phyloP scores from a whole-genome alignment of 2,329 filamentous ascomycete genomes.

The Beauveria sp. region DNA sequence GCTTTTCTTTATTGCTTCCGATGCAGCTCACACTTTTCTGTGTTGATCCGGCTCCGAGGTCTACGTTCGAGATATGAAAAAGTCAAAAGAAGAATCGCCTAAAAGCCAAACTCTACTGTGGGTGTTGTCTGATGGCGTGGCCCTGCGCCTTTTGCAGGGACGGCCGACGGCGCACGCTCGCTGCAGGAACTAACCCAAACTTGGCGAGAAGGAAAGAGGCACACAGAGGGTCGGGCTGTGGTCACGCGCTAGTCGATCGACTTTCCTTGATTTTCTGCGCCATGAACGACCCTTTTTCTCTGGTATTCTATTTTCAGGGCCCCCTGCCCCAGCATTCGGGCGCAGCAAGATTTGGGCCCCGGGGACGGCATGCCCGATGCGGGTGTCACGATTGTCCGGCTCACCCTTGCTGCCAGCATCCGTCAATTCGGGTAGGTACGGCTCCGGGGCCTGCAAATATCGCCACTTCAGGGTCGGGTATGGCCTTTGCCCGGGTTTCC shows the following conservation, averaged over 20 bases:
- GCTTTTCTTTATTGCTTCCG: not conserved
- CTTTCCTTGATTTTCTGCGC: constrained; percentile 4
- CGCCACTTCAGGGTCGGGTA: no score
- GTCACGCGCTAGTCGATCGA: constrained; percentile 4
- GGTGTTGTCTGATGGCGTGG: not conserved
- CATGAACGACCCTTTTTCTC: not conserved
- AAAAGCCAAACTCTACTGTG: not conserved
- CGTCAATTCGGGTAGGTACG: not conserved
- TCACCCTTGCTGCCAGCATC: not conserved
- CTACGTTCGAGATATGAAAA: not conserved
- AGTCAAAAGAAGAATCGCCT: not conserved
- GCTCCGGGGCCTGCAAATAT: not conserved
- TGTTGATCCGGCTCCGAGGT: no score
- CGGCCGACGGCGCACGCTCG: not conserved
- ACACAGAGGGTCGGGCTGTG: not conserved
- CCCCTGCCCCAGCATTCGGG: not conserved
- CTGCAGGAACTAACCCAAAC: constrained; percentile 1
- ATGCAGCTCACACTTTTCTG: not conserved
- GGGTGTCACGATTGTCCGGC: not conserved
- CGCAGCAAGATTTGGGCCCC: not conserved
- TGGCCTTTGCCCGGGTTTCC: no score
- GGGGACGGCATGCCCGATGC: not conserved
- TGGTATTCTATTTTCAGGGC: not conserved
- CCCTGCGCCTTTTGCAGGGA: not conserved
- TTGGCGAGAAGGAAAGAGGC: not conserved